Conservation (phyloP, 2,329 filamentous ascomycete genomes). For the Fusarium verticillioides region DNA sequence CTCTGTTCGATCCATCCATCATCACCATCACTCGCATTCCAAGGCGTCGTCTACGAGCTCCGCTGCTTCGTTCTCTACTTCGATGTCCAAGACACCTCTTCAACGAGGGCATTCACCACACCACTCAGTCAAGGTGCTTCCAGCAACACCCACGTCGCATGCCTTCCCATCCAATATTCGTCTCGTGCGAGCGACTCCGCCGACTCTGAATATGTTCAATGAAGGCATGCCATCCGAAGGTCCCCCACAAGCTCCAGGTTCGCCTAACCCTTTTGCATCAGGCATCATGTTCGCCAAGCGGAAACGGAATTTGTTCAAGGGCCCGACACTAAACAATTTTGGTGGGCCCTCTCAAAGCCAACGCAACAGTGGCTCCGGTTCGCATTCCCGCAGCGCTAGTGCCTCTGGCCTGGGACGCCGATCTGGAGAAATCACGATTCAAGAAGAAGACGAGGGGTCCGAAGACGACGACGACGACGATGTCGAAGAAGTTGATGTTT, state of each 20-base stretch:
- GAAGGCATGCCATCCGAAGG: slow-evolving; percentile 64
- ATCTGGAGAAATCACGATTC: slow-evolving; percentile 80
- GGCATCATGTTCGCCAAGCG: slow-evolving; percentile 83
- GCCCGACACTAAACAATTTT: slow-evolving; percentile 73
- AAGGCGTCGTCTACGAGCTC: slow-evolving; percentile 95
- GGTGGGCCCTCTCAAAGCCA: slow-evolving; percentile 52
- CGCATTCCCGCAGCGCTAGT: slow-evolving; percentile 69
- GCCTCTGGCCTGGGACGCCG: slow-evolving; percentile 71
- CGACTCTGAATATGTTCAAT: slow-evolving; percentile 65
- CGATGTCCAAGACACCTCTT: slow-evolving; percentile 74
- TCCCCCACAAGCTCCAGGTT: slow-evolving; percentile 56
- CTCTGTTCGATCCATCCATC: slow-evolving; percentile 90
- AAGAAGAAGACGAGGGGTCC: slow-evolving; percentile 70
- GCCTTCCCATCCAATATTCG: slow-evolving; percentile 88
- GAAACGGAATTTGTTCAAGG: slow-evolving; percentile 85
- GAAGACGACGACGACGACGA: slow-evolving; percentile 57
- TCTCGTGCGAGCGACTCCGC: slow-evolving; percentile 72
- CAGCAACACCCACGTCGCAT: slow-evolving; percentile 81
- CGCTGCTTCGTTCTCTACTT: slow-evolving; percentile 76
- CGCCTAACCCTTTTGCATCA: slow-evolving; percentile 68
- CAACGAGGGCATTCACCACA: slow-evolving; percentile 80
- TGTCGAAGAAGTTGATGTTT: slow-evolving; percentile 69
- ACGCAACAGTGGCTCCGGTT: slow-evolving; percentile 50
- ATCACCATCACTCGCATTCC: slow-evolving; percentile 86
- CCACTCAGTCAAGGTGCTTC: slow-evolving; percentile 93